Base-by-base conservation (phyloP, 2,329 filamentous ascomycete genomes). In the Reticulascus tulasneorum region DNA sequence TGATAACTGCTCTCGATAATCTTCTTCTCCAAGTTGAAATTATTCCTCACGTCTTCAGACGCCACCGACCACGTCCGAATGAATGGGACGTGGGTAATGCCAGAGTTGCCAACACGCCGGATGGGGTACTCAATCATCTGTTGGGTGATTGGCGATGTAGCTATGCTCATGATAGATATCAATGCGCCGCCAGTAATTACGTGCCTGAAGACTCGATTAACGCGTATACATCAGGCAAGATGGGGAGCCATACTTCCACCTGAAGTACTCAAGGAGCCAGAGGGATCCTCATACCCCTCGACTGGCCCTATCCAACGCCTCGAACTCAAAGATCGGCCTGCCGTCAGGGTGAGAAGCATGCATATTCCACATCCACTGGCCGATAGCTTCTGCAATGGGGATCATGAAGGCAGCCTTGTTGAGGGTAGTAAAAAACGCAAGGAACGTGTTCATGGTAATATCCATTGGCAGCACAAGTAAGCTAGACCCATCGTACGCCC, bases 361-460 rank as follows among this genome's bases (percentile, higher is more conserved):
- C n/a, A n/a, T n/a, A n/a, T n/a, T 37, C 45, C 42, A 46, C 24
- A 44, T 32, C 18, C 27, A 13, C 26, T 45, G 44, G 23, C 44
- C 37, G 17, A 48, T 46, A 23, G 37, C 33, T 17, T 37, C 26
- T 7, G 31, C 29, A 6, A 46, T 32, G 2, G 40, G 37, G 8
- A 38, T 11, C 34, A 46, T 37, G 18, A 46, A 37, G 4, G 40
- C 38, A 1, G 38, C 37, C 13, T 44, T 44, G 20, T 37, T n/a
- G 6, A 38, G 23, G 13, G 40, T 43, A 6, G 44, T 34, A 15
- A 42, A 29, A 18, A 48, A 29, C 5, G 41, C 44, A 1, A 48
- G 33, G 16, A 48, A 44, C 2, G 46, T 39, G 29, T 46, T 46
- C n/a, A 46, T 34, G 4, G 31, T 46, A 21, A 43, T 33, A 10